Evolutionary conservation across 805 yeast genomes (phyloP).

Genomic region (Ogataea allantospora): DNA sequence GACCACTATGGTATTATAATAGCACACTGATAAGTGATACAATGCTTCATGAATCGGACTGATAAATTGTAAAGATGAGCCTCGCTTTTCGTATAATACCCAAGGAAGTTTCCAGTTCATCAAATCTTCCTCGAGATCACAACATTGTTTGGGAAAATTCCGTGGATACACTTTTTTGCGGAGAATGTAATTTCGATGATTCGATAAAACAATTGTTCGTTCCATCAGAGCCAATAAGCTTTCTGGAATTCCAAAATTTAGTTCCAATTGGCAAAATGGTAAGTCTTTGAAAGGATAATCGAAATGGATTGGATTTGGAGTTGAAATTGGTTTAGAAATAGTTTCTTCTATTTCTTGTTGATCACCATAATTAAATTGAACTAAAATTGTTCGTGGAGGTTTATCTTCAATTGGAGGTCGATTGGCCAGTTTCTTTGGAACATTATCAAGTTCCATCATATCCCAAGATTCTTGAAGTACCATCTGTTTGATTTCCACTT

Average conservation of each 20-base stretch:
- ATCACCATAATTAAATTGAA: slow-evolving; percentile 25
- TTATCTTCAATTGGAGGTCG: slow-evolving; percentile 29
- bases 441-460: slow-evolving; percentile 17
- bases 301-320: slow-evolving; percentile 18
- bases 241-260: slow-evolving; percentile 48
- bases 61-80: slow-evolving; percentile 27
- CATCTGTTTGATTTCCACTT: slow-evolving; percentile 29
- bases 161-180: slow-evolving; percentile 45
- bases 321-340: slow-evolving; percentile 17
- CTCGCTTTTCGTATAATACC: slow-evolving; percentile 35
- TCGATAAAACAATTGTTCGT: slow-evolving; percentile 45
- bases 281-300: slow-evolving; percentile 1
- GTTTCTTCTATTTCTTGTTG: slow-evolving; percentile 9
- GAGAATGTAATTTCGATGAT: slow-evolving; percentile 49
- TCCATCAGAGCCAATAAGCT: slow-evolving; percentile 46
- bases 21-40: slow-evolving; percentile 38
- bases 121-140: slow-evolving; percentile 51
- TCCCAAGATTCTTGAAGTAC: slow-evolving; percentile 8
- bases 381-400: slow-evolving; percentile 35
- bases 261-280: slow-evolving; percentile 32
- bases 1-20: slow-evolving; percentile 43
- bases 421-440: slow-evolving; percentile 24
- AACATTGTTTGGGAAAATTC: slow-evolving; percentile 54
- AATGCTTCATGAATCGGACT: slow-evolving; percentile 42
- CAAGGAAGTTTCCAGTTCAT: slow-evolving; percentile 47